phyloP scores from a whole-genome alignment of 306 rosid genomes.

The Ammopiptanthus mongolicus region DNA sequence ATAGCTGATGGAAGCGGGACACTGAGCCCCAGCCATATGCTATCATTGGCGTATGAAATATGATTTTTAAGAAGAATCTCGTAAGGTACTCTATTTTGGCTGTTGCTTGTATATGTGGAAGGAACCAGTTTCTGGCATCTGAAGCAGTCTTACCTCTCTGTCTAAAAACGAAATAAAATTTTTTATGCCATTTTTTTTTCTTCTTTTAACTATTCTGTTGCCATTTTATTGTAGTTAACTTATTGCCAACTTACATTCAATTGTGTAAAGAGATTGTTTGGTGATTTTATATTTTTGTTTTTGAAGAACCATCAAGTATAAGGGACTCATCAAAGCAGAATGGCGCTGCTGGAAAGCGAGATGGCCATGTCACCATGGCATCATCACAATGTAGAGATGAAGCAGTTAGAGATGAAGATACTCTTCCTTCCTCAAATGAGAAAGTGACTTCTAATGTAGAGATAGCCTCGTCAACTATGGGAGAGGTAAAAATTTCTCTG shows the following conservation, averaged over 20 bases:
- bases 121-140: neutral
- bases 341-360: conserved; percentile 28
- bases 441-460: conserved; percentile 43
- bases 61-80: neutral
- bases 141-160: neutral
- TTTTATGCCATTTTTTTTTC: neutral
- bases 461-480: conserved; percentile 68
- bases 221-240: neutral
- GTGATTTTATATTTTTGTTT: neutral
- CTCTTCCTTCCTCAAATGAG: conserved; percentile 26
- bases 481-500: conserved; percentile 87
- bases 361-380: conserved; percentile 24
- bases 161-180: neutral
- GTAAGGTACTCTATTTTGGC: neutral
- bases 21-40: neutral
- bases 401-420: conserved; percentile 25
- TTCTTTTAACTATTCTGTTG: neutral
- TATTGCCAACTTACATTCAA: neutral
- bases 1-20: neutral
- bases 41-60: neutral
- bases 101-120: neutral
- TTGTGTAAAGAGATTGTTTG: neutral
- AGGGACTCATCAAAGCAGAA: conserved; percentile 25
- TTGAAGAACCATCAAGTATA: conserved; percentile 40
- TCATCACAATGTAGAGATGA: conserved; percentile 21